A percentile compares a stretch with the other conserved stretches of the same genome.
Evolutionary conservation across 192 early-diverging fungal genomes (phyloP).

Genomic region (Umbelopsis isabellina): DNA sequence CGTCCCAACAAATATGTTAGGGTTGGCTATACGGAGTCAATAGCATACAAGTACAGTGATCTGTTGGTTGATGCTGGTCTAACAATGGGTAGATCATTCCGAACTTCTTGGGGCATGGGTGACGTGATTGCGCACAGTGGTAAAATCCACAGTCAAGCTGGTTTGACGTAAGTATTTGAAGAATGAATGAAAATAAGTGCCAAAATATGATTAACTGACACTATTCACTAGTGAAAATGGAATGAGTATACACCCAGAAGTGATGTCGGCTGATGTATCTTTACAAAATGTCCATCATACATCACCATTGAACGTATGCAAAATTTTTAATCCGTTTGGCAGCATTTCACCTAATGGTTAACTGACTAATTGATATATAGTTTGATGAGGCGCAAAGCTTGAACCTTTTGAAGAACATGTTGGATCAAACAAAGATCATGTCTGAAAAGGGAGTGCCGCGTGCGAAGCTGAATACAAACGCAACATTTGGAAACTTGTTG

Average conservation of each 20-base stretch:
- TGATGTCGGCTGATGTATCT: conserved; percentile 7
- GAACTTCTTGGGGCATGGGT: conserved; percentile 80
- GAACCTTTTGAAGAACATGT: conserved; percentile 5
- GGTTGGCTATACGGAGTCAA: conserved; percentile 26
- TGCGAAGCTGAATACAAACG: not conserved
- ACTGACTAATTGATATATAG: not conserved
- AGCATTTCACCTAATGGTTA: not conserved
- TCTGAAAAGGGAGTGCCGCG: not conserved
- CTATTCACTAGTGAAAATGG: not conserved
- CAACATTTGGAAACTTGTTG: not conserved
- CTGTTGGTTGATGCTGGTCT: conserved; percentile 72
- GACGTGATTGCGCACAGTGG: conserved; percentile 59
- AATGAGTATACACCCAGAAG: not conserved
- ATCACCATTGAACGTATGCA: not conserved
- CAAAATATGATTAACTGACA: not conserved
- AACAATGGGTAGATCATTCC: conserved; percentile 80
- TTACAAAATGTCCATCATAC: conserved; percentile 19
- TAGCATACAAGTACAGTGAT: conserved; percentile 44
- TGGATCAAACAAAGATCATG: not conserved
- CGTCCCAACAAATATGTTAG: conserved; percentile 8
- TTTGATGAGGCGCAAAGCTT: conserved; percentile 6
- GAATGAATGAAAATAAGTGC: not conserved
- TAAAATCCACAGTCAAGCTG: not conserved
- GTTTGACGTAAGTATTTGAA: not conserved
- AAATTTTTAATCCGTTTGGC: not conserved